phyloP scores from a whole-genome alignment of 345 rosid genomes.

The Rhizophora mangle region DNA sequence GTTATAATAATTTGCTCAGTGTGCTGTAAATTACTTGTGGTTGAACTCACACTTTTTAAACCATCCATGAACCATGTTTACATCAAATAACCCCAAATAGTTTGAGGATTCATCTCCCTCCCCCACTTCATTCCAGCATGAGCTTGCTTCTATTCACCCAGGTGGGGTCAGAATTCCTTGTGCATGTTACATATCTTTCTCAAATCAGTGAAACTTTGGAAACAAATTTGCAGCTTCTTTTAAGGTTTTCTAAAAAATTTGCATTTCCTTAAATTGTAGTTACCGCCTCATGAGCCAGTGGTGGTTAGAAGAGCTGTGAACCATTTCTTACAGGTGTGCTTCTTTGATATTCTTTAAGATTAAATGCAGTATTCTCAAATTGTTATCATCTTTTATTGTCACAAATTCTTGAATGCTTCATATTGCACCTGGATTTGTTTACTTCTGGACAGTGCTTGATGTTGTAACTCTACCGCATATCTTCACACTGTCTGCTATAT shows the following conservation, averaged over 20 bases:
- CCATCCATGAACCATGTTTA: too few relatives aligned
- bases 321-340: conserved; percentile 83
- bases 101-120: too few relatives aligned
- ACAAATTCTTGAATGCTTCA: not conserved
- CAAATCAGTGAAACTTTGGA: not conserved
- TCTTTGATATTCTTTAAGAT: conserved; percentile 11
- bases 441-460: not conserved
- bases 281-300: conserved; percentile 88
- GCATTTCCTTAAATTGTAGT: conserved; percentile 42
- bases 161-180: not conserved
- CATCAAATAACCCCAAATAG: too few relatives aligned
- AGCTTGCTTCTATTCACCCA: not conserved
- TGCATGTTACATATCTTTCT: not conserved
- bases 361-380: not conserved
- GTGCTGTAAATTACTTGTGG: not conserved
- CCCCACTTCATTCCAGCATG: not conserved
- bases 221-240: not conserved
- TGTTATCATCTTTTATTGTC: not conserved
- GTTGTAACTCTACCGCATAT: not conserved
- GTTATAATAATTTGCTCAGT: not conserved
- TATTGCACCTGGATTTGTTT: not conserved
- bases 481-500: not conserved
- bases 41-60: not conserved
- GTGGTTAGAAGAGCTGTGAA: conserved; percentile 88
- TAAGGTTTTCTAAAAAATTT: not conserved